A percentile compares a stretch with the other conserved stretches of the same genome.
These are phyloP conservation scores for Phytophthora sp. DNA, from an alignment of 352 stramenopile species.

Conservation along the genomic window DNA sequence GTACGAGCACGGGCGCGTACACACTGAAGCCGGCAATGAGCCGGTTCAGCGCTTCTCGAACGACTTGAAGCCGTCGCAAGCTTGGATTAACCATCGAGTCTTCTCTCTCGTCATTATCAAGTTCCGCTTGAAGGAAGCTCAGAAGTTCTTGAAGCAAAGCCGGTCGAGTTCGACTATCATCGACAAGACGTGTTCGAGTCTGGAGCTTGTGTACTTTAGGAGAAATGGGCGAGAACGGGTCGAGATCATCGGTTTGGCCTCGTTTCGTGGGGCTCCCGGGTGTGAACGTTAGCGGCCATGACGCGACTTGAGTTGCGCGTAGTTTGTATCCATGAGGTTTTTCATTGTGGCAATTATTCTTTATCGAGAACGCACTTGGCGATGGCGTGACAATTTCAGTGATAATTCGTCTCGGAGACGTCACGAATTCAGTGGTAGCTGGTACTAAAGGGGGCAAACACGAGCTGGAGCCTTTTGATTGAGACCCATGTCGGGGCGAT, in stretches of 20 bases:
- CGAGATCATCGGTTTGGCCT: slow-evolving; percentile 15
- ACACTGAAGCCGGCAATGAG: slow-evolving; percentile 69
- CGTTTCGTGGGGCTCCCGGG: slow-evolving; percentile 20
- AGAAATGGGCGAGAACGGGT: slow-evolving; percentile 33
- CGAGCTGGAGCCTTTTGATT: slow-evolving; percentile 22
- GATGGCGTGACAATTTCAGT: neutral
- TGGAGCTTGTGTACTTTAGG: slow-evolving; percentile 36
- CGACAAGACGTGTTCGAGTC: slow-evolving; percentile 26
- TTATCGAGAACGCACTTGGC: neutral
- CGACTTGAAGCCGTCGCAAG: slow-evolving; percentile 60
- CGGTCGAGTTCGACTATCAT: slow-evolving; percentile 44
- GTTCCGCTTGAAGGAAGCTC: slow-evolving; percentile 38
- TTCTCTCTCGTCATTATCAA: slow-evolving; percentile 23
- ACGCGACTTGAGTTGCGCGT: slow-evolving; percentile 42
- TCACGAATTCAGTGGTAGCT: slow-evolving; percentile 5
- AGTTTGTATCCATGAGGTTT: slow-evolving; percentile 19
- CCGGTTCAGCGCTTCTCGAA: slow-evolving; percentile 54
- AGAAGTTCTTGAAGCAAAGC: slow-evolving; percentile 55
- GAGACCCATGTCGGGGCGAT: slow-evolving; percentile 23
- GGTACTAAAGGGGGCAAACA: slow-evolving; percentile 27
- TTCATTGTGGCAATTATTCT: slow-evolving; percentile 23
- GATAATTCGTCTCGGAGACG: slow-evolving; percentile 15
- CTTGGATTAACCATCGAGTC: slow-evolving; percentile 19
- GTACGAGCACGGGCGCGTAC: slow-evolving; percentile 65
- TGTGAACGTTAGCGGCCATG: slow-evolving; percentile 45